A percentile compares a stretch with the other conserved stretches of the same genome.
These are phyloP conservation scores for Oryza brachyantha DNA, from an alignment of 176 grass and related monocot species.

Conservation along the genomic window DNA sequence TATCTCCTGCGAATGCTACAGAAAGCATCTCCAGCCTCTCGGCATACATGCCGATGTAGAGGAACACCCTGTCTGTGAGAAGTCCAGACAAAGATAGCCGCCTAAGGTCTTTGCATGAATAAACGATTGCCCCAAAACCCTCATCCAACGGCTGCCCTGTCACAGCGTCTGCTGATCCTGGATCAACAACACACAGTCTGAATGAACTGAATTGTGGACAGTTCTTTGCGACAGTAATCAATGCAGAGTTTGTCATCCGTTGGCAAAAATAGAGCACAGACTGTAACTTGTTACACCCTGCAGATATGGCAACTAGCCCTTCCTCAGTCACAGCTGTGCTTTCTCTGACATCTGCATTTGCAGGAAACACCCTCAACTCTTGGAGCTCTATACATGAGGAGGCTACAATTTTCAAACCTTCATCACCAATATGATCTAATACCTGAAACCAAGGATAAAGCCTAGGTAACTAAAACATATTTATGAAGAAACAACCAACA, in stretches of 20 bases:
- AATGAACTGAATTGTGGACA: conserved; percentile 49
- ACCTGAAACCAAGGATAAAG: conserved; percentile 47
- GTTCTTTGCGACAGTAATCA: conserved; percentile 56
- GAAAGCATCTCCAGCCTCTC: conserved; percentile 64
- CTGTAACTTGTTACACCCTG: conserved; percentile 57
- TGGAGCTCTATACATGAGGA: conserved; percentile 52
- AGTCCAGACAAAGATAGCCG: conserved; percentile 56
- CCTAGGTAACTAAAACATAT: background rate
- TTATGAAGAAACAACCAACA: background rate
- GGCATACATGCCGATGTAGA: conserved; percentile 72
- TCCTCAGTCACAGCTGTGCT: conserved; percentile 57
- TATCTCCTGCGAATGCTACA: conserved; percentile 49
- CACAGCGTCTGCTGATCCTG: conserved; percentile 44
- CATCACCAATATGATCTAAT: conserved; percentile 60
- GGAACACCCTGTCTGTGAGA: conserved; percentile 57
- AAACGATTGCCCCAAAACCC: conserved; percentile 72
- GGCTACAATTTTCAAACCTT: conserved; percentile 56
- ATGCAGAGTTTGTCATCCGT: conserved; percentile 67
- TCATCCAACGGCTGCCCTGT: conserved; percentile 67
- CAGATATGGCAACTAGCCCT: conserved; percentile 58
- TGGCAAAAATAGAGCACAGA: conserved; percentile 61
- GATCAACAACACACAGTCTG: conserved; percentile 48
- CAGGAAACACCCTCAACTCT: conserved; percentile 62
- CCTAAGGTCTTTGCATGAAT: conserved; percentile 59
- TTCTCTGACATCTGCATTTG: background rate